Evolutionary conservation across 345 rosid species (phyloP).

Genomic region (Camelina sativa): DNA sequence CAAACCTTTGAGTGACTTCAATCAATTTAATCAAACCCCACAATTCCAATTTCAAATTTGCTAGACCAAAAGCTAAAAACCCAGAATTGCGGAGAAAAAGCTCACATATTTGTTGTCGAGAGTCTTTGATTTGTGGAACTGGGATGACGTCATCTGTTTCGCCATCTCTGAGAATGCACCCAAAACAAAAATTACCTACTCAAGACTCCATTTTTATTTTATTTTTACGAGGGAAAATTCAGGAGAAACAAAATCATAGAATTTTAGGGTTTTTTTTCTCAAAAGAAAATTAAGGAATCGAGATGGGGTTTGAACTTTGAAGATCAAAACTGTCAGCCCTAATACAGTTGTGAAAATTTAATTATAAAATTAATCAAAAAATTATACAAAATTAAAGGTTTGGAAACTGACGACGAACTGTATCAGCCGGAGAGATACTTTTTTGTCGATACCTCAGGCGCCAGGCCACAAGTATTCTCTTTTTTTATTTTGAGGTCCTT

Average conservation of each 20-base stretch:
- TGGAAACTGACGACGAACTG: constrained; percentile 19
- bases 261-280: constrained; percentile 14
- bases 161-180: constrained; percentile 38
- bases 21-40: background rate
- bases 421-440: background rate
- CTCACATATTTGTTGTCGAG: constrained; percentile 87
- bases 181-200: constrained; percentile 24
- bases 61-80: constrained; percentile 6
- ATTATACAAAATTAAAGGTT: background rate
- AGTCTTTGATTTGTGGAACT: constrained; percentile 81
- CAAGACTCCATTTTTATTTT: constrained; percentile 1
- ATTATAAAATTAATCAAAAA: background rate
- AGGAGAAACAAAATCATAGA: background rate
- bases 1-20: constrained; percentile 12
- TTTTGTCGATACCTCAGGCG: constrained; percentile 21
- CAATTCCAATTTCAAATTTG: constrained; percentile 1
- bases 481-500: constrained; percentile 7
- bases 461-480: background rate
- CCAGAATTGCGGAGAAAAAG: constrained; percentile 13
- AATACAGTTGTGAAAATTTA: constrained; percentile 27
- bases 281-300: constrained; percentile 4
- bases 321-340: constrained; percentile 24
- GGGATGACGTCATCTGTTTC: constrained; percentile 58
- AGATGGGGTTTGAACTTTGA: constrained; percentile 10
- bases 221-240: constrained; percentile 30